phyloP scores from a whole-genome alignment of 2,329 filamentous ascomycete species.

The Cladobotryum mycophilum region DNA sequence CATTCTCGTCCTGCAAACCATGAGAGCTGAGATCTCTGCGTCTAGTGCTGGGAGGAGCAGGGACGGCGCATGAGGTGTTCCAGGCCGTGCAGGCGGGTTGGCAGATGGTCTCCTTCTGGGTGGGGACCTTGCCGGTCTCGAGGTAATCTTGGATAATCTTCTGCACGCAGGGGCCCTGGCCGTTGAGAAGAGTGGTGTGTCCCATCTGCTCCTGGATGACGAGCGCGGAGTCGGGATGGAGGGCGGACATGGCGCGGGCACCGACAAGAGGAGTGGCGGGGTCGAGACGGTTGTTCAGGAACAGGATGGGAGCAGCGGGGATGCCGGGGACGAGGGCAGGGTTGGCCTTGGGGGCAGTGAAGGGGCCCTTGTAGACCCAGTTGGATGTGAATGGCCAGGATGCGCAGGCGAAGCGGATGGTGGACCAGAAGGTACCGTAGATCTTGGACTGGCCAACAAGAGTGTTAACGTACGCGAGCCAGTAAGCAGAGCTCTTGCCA shows the following conservation, averaged over 20 bases:
- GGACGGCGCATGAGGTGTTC: slow-evolving; percentile 8
- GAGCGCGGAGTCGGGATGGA: slow-evolving; percentile 22
- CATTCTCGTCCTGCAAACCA: too few relatives aligned
- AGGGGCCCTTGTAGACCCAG: slow-evolving; percentile 33
- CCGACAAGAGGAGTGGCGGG: slow-evolving; percentile 38
- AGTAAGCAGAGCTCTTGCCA: too few relatives aligned
- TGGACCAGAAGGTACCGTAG: slow-evolving; percentile 21
- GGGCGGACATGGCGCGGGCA: slow-evolving; percentile 20
- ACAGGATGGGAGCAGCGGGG: slow-evolving; percentile 37
- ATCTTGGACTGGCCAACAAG: too few relatives aligned
- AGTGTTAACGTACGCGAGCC: too few relatives aligned
- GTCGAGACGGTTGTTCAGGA: slow-evolving; percentile 36
- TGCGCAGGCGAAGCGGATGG: slow-evolving; percentile 32
- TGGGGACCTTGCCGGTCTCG: slow-evolving; percentile 47
- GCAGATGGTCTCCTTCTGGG: slow-evolving; percentile 8
- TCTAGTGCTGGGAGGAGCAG: too few relatives aligned
- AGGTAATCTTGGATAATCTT: slow-evolving; percentile 99
- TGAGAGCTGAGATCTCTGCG: too few relatives aligned
- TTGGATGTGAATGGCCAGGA: slow-evolving; percentile 31
- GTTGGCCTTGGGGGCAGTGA: slow-evolving; percentile 19
- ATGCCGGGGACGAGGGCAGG: slow-evolving; percentile 17
- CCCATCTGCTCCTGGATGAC: slow-evolving; percentile 24
- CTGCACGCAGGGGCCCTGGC: slow-evolving; percentile 55
- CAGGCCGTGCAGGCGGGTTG: slow-evolving; percentile 13
- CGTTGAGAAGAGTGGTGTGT: slow-evolving; percentile 15